A percentile compares a stretch with the other conserved stretches of the same genome.
phyloP scores from a whole-genome alignment of 495 filamentous ascomycete genomes.

The Haplographium delicatum region DNA sequence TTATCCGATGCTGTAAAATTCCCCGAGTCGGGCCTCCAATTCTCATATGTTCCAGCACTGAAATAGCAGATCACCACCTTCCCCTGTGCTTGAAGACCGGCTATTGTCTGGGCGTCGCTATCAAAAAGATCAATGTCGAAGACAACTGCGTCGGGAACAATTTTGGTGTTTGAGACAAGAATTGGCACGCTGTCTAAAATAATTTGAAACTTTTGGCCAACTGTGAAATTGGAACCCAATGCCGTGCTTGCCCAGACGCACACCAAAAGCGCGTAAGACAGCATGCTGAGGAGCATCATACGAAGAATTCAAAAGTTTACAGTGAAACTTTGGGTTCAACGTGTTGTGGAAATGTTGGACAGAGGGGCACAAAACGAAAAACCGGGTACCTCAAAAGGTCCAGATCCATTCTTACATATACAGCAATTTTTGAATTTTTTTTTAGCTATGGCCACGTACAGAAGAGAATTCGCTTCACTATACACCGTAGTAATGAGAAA shows the following conservation, averaged over 20 bases:
- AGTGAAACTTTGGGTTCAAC: too few relatives aligned
- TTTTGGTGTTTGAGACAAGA: background rate
- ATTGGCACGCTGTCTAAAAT: background rate
- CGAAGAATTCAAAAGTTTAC: too few relatives aligned
- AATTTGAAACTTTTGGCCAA: background rate
- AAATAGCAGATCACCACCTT: constrained; percentile 71
- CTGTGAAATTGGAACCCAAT: background rate
- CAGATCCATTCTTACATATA: too few relatives aligned
- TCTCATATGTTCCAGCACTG: constrained; percentile 45
- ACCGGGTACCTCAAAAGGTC: too few relatives aligned
- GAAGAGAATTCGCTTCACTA: too few relatives aligned
- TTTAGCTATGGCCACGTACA: too few relatives aligned
- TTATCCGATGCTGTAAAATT: constrained; percentile 46
- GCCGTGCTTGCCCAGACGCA: background rate
- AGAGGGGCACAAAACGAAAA: too few relatives aligned
- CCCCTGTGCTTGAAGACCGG: constrained; percentile 37
- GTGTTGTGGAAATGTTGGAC: too few relatives aligned
- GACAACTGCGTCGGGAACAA: constrained; percentile 25
- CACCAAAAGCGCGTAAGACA: too few relatives aligned
- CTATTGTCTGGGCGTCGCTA: constrained; percentile 41
- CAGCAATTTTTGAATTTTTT: too few relatives aligned
- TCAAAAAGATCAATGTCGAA: constrained; percentile 60
- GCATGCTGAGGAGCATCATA: too few relatives aligned
- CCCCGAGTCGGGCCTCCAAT: constrained; percentile 35
- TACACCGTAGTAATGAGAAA: too few relatives aligned